Percentiles rank a stretch among this genome's conserved stretches.
These are phyloP conservation scores for Limtongia smithiae DNA, from an alignment of 805 yeast species.

Conservation along the genomic window DNA sequence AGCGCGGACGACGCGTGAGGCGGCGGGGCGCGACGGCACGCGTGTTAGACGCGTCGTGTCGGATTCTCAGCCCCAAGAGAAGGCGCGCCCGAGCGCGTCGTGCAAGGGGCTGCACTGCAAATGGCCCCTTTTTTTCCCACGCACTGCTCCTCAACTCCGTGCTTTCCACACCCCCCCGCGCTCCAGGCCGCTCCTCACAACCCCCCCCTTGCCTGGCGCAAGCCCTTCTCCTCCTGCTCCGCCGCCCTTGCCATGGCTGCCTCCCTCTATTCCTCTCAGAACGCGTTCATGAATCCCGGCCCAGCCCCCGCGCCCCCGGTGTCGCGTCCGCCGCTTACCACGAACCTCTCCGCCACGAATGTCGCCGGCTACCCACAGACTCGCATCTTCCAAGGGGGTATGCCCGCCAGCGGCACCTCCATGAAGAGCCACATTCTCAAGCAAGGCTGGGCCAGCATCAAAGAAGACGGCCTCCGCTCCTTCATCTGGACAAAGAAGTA, in stretches of 20 bases:
- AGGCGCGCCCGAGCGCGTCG: not conserved
- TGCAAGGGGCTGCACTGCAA: conserved; percentile 3
- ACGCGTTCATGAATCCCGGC: conserved; percentile 53
- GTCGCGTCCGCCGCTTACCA: conserved; percentile 15
- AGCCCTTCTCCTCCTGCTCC: not conserved
- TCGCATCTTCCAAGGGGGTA: conserved; percentile 9
- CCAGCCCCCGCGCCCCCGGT: conserved; percentile 52
- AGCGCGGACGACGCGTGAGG: not conserved
- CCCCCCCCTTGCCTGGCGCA: not conserved
- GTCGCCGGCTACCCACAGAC: conserved; percentile 2
- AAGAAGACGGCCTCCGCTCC: conserved; percentile 85
- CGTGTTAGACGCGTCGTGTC: not conserved
- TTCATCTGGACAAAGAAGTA: conserved; percentile 91
- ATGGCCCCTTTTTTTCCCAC: not conserved
- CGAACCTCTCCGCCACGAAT: conserved; percentile 17
- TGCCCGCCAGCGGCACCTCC: conserved; percentile 5
- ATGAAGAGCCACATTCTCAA: conserved; percentile 16
- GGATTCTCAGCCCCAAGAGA: not conserved
- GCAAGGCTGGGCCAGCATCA: conserved; percentile 84
- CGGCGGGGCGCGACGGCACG: not conserved
- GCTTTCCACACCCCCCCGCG: not conserved
- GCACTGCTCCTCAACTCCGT: not conserved
- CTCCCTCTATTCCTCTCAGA: conserved; percentile 20
- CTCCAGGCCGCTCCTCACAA: not conserved
- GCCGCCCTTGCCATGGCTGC: conserved; percentile 4